Evolutionary conservation across 2,329 filamentous ascomycete species (phyloP).

Genomic region (Fonsecaea pugnacius): DNA sequence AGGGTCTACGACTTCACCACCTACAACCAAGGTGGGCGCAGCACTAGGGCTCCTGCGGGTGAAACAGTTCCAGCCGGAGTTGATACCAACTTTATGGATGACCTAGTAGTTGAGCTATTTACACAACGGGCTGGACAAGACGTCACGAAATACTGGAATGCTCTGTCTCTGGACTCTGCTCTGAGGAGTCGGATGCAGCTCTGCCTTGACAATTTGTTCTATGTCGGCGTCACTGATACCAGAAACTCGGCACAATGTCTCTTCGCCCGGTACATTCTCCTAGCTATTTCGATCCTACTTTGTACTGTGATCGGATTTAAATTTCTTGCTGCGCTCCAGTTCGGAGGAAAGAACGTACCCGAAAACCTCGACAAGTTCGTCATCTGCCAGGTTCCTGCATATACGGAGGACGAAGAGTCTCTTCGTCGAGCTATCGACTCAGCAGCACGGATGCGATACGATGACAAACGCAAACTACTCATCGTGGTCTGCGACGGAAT

Average conservation of each 20-base stretch:
- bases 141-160: constrained; percentile 80
- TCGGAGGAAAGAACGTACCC: constrained; percentile 84
- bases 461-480: constrained; percentile 96
- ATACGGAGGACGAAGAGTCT: constrained; percentile 98
- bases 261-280: constrained; percentile 86
- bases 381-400: constrained; percentile 96
- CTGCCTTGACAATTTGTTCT: constrained; percentile 94
- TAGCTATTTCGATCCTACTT: constrained; percentile 81
- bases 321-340: constrained; percentile 94
- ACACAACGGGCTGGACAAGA: constrained; percentile 75
- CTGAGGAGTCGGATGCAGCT: constrained; percentile 71
- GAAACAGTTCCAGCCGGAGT: constrained; percentile 53
- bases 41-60: constrained; percentile 62
- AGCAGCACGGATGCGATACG: constrained; percentile 90
- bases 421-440: constrained; percentile 96
- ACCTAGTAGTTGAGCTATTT: constrained; percentile 75
- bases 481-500: constrained; percentile 95
- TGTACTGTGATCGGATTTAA: constrained; percentile 88
- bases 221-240: constrained; percentile 88
- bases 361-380: constrained; percentile 98
- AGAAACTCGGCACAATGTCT: constrained; percentile 81
- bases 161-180: constrained; percentile 62
- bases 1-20: constrained; percentile 87
- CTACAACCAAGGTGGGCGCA: constrained; percentile 77
- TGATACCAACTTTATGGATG: constrained; percentile 79